phyloP scores from a whole-genome alignment of 225 moss, liverwort and hornwort species.

The Bryum argenteum region DNA sequence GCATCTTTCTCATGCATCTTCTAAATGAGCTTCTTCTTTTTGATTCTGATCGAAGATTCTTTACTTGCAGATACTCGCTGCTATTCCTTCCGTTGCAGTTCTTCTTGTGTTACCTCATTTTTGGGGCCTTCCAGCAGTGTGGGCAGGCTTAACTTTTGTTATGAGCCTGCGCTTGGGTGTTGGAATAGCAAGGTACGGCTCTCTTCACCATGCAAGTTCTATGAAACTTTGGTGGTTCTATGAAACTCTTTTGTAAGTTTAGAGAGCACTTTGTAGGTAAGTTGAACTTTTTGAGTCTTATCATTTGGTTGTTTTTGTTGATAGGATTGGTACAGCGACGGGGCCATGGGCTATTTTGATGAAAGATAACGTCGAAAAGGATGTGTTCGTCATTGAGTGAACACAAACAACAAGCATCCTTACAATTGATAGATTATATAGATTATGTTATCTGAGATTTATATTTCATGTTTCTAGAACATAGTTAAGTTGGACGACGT shows the following conservation, averaged over 20 bases:
- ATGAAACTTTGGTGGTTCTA: not conserved
- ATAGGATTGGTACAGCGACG: slow-evolving; percentile 48
- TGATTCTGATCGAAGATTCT: slow-evolving; percentile 1
- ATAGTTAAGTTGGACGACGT: no score
- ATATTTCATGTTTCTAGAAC: no score
- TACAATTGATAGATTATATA: no score
- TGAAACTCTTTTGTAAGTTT: no score
- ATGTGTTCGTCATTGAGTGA: slow-evolving; percentile 16
- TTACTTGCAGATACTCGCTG: slow-evolving; percentile 50
- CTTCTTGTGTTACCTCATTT: slow-evolving; percentile 52
- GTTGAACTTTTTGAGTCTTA: no score
- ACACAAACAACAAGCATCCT: not conserved
- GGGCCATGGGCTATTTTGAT: slow-evolving; percentile 44
- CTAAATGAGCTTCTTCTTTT: not conserved
- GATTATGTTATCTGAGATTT: no score
- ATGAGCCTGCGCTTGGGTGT: slow-evolving; percentile 64
- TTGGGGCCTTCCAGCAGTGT: slow-evolving; percentile 62
- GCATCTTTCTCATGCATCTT: not conserved
- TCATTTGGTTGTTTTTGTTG: not conserved
- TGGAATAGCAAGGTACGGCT: slow-evolving; percentile 59
- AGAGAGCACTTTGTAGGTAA: no score
- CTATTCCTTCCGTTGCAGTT: slow-evolving; percentile 59
- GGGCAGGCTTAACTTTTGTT: slow-evolving; percentile 63
- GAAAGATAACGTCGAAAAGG: slow-evolving; percentile 18
- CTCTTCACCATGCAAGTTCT: not conserved